Conservation (phyloP, 345 rosid species). For the Nasturtium officinale region DNA sequence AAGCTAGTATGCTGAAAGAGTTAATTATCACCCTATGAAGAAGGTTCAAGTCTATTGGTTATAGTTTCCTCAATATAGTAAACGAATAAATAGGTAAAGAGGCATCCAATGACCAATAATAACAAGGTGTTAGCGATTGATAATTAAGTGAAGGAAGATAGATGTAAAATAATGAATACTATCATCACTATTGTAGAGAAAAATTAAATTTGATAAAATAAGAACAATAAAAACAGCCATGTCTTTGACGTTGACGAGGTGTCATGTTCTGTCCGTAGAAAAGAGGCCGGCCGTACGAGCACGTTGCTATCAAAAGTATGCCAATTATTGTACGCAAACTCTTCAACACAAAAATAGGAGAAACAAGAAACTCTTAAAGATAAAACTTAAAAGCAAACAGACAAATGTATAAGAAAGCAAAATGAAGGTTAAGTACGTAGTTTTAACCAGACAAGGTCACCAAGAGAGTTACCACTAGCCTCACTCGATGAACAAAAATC, state of each 20-base stretch:
- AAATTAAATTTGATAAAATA: not conserved
- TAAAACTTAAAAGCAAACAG: no score
- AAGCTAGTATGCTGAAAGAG: not conserved
- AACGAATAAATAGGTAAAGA: not conserved
- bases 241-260: not conserved
- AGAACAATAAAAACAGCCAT: not conserved
- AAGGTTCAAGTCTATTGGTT: not conserved
- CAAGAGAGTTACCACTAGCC: constrained; percentile 45
- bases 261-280: not conserved
- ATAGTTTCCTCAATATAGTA: not conserved
- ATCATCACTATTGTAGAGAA: not conserved
- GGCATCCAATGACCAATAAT: not conserved
- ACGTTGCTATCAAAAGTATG: not conserved
- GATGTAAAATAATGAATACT: not conserved
- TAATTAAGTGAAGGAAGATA: not conserved
- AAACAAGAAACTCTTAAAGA: no score
- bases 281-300: not conserved
- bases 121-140: not conserved
- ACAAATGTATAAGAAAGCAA: not conserved
- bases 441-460: constrained; percentile 46
- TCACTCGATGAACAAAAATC: constrained; percentile 77
- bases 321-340: not conserved
- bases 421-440: not conserved
- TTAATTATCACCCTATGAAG: not conserved
- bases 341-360: not conserved